Percentiles rank a stretch among this genome's conserved stretches.
phyloP scores from a whole-genome alignment of 31 red algal species.

The Odonthalia washingtoniensis region DNA sequence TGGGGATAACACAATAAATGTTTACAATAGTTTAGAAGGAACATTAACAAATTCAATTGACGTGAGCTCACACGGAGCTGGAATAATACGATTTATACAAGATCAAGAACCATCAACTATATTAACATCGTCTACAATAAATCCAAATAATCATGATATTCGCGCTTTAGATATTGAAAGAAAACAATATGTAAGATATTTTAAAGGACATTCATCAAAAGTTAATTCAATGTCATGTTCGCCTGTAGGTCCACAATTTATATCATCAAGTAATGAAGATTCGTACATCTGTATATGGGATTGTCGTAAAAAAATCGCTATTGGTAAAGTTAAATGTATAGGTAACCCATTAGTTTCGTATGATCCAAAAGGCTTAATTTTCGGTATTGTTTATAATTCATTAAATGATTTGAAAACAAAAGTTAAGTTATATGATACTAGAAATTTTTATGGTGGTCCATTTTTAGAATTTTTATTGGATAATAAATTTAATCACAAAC shows the following conservation, averaged over 20 bases:
- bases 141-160: slow-evolving; percentile 59
- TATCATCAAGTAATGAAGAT: slow-evolving; percentile 71
- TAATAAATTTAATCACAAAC: slow-evolving; percentile 62
- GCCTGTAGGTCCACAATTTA: slow-evolving; percentile 80
- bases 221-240: slow-evolving; percentile 81
- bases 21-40: slow-evolving; percentile 79
- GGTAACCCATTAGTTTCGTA: slow-evolving; percentile 80
- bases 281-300: slow-evolving; percentile 92
- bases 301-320: slow-evolving; percentile 46
- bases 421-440: slow-evolving; percentile 89
- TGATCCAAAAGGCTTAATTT: slow-evolving; percentile 91
- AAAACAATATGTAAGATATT: slow-evolving; percentile 78
- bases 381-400: slow-evolving; percentile 82
- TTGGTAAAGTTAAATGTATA: slow-evolving; percentile 60
- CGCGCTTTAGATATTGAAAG: slow-evolving; percentile 58
- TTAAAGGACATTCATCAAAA: slow-evolving; percentile 68
- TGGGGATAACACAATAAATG: slow-evolving; percentile 66
- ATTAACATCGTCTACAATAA: slow-evolving; percentile 77
- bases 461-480: slow-evolving; percentile 80
- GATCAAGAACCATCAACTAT: slow-evolving; percentile 61
- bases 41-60: slow-evolving; percentile 67
- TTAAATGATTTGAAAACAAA: slow-evolving; percentile 34
- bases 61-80: slow-evolving; percentile 86
- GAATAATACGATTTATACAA: slow-evolving; percentile 83
- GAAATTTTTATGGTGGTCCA: slow-evolving; percentile 86